These are phyloP conservation scores for Cicer cuneatum DNA, from an alignment of 306 rosid genomes.

Conservation along the genomic window DNA sequence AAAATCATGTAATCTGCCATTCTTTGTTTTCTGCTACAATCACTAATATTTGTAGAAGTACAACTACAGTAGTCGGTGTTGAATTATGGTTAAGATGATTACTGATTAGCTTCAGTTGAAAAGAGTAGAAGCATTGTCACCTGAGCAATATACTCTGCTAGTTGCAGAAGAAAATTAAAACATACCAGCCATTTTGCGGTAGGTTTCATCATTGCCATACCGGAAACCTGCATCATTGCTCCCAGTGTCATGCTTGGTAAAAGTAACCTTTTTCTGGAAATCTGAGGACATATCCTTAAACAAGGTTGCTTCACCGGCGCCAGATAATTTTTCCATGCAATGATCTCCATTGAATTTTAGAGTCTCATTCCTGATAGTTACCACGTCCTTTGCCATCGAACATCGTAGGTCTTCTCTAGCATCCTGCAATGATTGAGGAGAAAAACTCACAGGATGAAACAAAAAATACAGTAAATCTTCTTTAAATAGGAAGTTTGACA, in stretches of 20 bases:
- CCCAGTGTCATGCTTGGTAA: constrained; percentile 66
- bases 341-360: constrained; percentile 61
- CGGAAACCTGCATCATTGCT: constrained; percentile 46
- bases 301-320: constrained; percentile 51
- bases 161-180: constrained; percentile 30
- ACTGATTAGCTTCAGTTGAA: too few relatives aligned
- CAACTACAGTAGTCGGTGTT: neutral
- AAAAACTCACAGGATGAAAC: constrained; percentile 35
- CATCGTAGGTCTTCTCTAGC: constrained; percentile 82
- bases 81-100: too few relatives aligned
- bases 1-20: too few relatives aligned
- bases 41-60: neutral
- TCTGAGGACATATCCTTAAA: constrained; percentile 64
- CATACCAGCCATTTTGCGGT: constrained; percentile 69
- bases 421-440: constrained; percentile 56
- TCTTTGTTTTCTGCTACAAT: too few relatives aligned
- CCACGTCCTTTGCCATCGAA: constrained; percentile 87
- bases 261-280: constrained; percentile 92
- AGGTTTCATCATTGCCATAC: constrained; percentile 62
- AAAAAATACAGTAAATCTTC: constrained; percentile 24
- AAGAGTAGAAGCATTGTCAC: too few relatives aligned
- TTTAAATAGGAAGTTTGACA: constrained; percentile 30
- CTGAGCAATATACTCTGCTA: neutral
- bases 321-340: constrained; percentile 38
- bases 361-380: constrained; percentile 79